Conservation (phyloP, 176 grass and related monocot genomes). For the Raddia guianensis region DNA sequence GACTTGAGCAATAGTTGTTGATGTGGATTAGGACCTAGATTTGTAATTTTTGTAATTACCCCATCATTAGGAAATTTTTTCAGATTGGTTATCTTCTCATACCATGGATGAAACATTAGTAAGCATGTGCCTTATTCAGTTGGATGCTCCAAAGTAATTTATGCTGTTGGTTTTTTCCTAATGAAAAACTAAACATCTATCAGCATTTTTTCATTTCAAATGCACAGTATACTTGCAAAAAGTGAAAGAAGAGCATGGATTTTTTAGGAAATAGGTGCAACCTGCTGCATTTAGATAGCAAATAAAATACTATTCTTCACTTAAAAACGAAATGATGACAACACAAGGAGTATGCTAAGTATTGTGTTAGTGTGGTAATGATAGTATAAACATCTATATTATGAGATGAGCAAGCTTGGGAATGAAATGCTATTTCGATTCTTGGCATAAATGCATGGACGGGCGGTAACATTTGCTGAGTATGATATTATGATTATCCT, state of each 20-base stretch:
- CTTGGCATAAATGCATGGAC: neutral
- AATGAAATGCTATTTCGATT: neutral
- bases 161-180: neutral
- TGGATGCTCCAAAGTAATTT: constrained; percentile 13
- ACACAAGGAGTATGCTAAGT: neutral
- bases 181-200: neutral
- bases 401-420: constrained; percentile 16
- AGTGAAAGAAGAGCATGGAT: neutral
- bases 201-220: neutral
- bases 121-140: neutral
- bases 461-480: neutral
- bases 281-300: neutral
- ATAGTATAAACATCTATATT: neutral
- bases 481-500: neutral
- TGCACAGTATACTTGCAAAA: neutral
- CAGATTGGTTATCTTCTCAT: neutral
- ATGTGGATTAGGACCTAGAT: constrained; percentile 21
- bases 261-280: neutral
- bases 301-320: neutral
- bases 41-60: neutral
- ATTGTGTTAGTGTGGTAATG: neutral
- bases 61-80: constrained; percentile 3
- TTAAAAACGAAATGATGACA: neutral
- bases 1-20: constrained; percentile 13
- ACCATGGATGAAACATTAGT: neutral